These are phyloP conservation scores for Sphaerulina vaccinii DNA, from an alignment of 2,329 filamentous ascomycete genomes.

Conservation along the genomic window DNA sequence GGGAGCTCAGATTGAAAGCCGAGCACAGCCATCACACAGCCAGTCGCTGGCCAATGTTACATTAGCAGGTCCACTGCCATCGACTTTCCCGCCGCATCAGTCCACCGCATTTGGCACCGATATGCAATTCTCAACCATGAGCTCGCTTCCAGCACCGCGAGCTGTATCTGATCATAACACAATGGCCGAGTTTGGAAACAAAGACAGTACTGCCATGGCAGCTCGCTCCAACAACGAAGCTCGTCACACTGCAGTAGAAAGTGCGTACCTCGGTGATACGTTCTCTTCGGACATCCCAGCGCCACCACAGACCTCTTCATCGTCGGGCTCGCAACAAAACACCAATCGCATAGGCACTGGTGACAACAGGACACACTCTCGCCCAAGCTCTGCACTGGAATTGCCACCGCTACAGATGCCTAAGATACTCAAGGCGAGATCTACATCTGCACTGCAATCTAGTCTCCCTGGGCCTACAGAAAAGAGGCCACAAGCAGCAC, in stretches of 20 bases:
- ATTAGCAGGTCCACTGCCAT: not conserved
- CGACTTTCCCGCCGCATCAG: not conserved
- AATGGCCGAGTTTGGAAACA: not conserved
- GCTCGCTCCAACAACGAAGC: not conserved
- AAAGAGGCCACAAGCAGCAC: not conserved
- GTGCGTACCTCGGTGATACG: not conserved
- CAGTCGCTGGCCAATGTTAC: not conserved
- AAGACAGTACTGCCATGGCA: not conserved
- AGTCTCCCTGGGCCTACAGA: not conserved
- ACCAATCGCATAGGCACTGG: not conserved
- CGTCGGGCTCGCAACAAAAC: not conserved
- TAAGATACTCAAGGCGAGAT: conserved; percentile 1
- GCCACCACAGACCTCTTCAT: not conserved
- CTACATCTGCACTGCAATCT: not conserved
- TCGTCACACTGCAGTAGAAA: not conserved
- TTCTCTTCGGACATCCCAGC: not conserved
- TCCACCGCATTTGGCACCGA: not conserved
- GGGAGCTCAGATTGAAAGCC: not conserved
- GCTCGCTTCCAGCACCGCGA: not conserved
- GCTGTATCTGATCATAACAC: not conserved
- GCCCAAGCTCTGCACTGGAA: conserved; percentile 18
- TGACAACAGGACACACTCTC: not conserved
- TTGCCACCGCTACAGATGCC: conserved; percentile 11
- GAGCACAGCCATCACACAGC: not conserved
- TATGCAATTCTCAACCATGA: not conserved